These are phyloP conservation scores for Xylaria sp. DNA, from an alignment of 2,329 filamentous ascomycete genomes.

Conservation along the genomic window DNA sequence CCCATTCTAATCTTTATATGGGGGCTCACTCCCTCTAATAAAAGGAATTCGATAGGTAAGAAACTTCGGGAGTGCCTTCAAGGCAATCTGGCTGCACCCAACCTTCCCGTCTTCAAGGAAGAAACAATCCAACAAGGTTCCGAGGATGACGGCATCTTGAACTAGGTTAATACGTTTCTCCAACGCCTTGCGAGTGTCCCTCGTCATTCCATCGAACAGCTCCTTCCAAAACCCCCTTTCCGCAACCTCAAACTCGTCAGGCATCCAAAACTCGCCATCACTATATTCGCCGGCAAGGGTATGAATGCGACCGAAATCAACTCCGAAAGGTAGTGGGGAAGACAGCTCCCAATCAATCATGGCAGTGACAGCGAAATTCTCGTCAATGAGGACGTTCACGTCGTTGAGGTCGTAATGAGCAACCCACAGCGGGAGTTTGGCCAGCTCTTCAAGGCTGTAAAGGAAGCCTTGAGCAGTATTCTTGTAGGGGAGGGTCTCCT, in stretches of 20 bases:
- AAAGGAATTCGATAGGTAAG: constrained; percentile 46
- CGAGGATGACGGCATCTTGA: constrained; percentile 48
- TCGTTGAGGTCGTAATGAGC: constrained; percentile 41
- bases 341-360: constrained; percentile 47
- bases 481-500: constrained; percentile 38
- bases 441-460: constrained; percentile 1
- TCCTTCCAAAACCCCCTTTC: constrained; percentile 46
- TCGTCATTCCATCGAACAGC: constrained; percentile 44
- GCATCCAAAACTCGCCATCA: constrained; percentile 45
- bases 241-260: constrained; percentile 45
- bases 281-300: constrained; percentile 43
- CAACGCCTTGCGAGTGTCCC: constrained; percentile 43
- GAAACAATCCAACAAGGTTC: constrained; percentile 46
- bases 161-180: constrained; percentile 49
- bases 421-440: constrained; percentile 10
- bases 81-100: constrained; percentile 34
- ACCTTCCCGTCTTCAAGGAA: constrained; percentile 46
- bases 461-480: constrained; percentile 1
- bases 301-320: constrained; percentile 37
- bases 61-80: constrained; percentile 47
- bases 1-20: constrained; percentile 1
- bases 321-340: constrained; percentile 34
- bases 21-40: constrained; percentile 29
- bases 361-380: constrained; percentile 41
- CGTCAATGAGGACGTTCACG: constrained; percentile 45